Conservation (phyloP, 1,284 basidiomycete genomes). For the Ustilago sp. region DNA sequence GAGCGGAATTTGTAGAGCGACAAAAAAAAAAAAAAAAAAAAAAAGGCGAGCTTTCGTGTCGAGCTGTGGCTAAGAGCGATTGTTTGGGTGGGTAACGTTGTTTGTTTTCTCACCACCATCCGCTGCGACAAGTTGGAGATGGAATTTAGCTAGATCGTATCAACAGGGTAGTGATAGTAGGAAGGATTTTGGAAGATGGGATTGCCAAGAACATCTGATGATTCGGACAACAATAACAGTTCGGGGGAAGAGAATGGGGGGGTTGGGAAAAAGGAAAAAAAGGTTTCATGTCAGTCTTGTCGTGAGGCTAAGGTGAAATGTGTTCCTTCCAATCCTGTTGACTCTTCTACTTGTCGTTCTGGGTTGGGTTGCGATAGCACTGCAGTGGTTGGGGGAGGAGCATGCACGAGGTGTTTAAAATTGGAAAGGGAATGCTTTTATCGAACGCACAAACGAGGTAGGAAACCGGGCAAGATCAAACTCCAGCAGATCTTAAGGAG, state of each 20-base stretch:
- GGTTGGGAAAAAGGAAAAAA: conserved; percentile 12
- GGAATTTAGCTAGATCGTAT: no score
- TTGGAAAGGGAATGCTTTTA: conserved; percentile 33
- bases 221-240: neutral
- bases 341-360: no score
- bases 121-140: no score
- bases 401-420: conserved; percentile 31
- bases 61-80: no score
- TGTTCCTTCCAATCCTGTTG: conserved; percentile 7
- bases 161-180: no score
- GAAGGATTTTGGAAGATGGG: no score
- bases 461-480: conserved; percentile 52
- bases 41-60: no score
- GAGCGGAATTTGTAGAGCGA: neutral
- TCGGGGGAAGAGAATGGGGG: neutral
- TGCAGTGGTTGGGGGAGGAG: no score
- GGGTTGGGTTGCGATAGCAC: no score
- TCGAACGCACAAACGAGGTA: conserved; percentile 33
- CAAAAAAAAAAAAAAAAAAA: neutral
- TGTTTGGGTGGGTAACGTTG: no score
- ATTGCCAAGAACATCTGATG: neutral
- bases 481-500: conserved; percentile 39
- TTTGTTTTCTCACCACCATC: no score
- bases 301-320: conserved; percentile 47
- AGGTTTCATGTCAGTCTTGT: conserved; percentile 42